These are phyloP conservation scores for Pelargonium fulgidum DNA, from an alignment of 441 rosid genomes.

Conservation along the genomic window DNA sequence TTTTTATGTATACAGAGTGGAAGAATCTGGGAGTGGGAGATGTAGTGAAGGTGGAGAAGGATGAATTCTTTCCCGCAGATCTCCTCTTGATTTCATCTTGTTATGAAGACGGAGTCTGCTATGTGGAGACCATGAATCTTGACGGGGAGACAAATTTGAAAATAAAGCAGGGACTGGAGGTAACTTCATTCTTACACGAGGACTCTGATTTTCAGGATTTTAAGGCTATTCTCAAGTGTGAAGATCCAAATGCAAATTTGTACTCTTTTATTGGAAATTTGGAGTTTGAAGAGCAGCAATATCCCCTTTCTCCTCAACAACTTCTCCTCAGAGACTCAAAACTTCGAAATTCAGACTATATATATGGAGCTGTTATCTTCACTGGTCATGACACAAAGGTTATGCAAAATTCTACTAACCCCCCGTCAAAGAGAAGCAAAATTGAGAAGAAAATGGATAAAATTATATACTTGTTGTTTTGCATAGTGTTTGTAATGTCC, in stretches of 20 bases:
- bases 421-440: slow-evolving; percentile 65
- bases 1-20: slow-evolving; percentile 45
- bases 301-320: slow-evolving; percentile 56
- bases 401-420: slow-evolving; percentile 55
- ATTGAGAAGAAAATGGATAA: slow-evolving; percentile 64
- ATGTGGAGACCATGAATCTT: slow-evolving; percentile 73
- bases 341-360: slow-evolving; percentile 60
- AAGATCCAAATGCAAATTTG: slow-evolving; percentile 70
- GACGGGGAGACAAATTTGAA: slow-evolving; percentile 76
- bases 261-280: slow-evolving; percentile 54
- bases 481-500: slow-evolving; percentile 33
- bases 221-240: slow-evolving; percentile 50
- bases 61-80: slow-evolving; percentile 69
- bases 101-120: slow-evolving; percentile 59
- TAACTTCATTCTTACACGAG: slow-evolving; percentile 44
- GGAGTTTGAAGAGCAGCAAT: slow-evolving; percentile 39
- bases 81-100: slow-evolving; percentile 55
- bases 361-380: slow-evolving; percentile 63
- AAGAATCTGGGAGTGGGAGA: slow-evolving; percentile 62
- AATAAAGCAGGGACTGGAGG: slow-evolving; percentile 56
- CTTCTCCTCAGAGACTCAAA: slow-evolving; percentile 68
- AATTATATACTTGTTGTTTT: slow-evolving; percentile 50
- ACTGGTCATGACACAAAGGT: slow-evolving; percentile 78
- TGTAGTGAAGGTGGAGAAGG: slow-evolving; percentile 55
- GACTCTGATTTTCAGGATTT: slow-evolving; percentile 43